phyloP scores from a whole-genome alignment of 306 rosid species.

The Lathyrus aphaca region DNA sequence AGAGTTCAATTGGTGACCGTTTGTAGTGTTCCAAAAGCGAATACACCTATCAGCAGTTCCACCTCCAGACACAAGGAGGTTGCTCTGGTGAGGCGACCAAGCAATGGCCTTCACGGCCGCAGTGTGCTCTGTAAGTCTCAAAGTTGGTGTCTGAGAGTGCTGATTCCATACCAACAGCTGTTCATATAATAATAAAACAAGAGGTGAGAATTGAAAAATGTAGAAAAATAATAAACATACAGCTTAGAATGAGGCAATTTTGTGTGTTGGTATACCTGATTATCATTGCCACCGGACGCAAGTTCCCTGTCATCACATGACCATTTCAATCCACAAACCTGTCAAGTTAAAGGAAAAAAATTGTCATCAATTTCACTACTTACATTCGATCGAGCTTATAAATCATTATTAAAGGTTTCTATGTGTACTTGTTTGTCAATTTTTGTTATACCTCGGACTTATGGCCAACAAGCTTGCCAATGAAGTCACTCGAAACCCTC shows the following conservation, averaged over 20 bases:
- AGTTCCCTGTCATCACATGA: conserved; percentile 95
- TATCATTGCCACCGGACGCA: conserved; percentile 99
- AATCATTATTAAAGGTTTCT: neutral
- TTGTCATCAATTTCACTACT: conserved; percentile 15
- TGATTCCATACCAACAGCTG: conserved; percentile 98
- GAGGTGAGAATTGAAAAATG: conserved; percentile 2
- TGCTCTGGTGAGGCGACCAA: conserved; percentile 97
- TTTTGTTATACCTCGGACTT: conserved; percentile 79
- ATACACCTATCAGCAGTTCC: conserved; percentile 98
- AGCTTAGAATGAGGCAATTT: neutral
- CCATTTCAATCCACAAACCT: conserved; percentile 97
- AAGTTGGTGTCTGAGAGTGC: conserved; percentile 83
- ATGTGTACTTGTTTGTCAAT: neutral
- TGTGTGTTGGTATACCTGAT: conserved; percentile 59
- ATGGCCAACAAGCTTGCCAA: conserved; percentile 88
- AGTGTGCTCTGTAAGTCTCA: conserved; percentile 89
- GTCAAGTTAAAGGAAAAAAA: conserved; percentile 31
- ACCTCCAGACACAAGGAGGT: conserved; percentile 96
- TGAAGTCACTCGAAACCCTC: conserved; percentile 72
- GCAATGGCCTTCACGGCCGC: conserved; percentile 99
- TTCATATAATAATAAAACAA: conserved; percentile 26
- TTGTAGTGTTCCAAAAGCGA: conserved; percentile 98
- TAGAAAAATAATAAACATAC: neutral
- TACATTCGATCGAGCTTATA: neutral
- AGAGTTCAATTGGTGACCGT: conserved; percentile 82